phyloP scores from a whole-genome alignment of 225 moss, liverwort and hornwort species.

The Climacium dendroides region DNA sequence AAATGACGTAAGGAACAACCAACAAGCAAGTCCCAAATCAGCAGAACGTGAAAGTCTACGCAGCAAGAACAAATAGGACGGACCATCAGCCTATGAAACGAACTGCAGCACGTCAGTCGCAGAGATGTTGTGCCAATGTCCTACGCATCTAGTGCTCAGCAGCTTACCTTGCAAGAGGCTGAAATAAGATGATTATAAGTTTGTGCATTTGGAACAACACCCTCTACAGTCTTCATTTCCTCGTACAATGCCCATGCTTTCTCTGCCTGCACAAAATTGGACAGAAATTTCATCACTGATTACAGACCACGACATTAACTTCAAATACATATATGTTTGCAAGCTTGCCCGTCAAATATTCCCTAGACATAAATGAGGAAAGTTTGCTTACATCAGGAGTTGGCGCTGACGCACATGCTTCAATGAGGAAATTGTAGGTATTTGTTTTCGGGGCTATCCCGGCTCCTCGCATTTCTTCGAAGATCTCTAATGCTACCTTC shows the following conservation, averaged over 20 bases:
- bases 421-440: constrained; percentile 86
- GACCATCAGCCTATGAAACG: not conserved
- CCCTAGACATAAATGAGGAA: not conserved
- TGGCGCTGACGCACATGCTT: constrained; percentile 84
- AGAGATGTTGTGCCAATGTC: not conserved
- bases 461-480: constrained; percentile 85
- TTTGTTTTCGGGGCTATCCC: constrained; percentile 76
- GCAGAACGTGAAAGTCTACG: not conserved
- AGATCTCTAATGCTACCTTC: constrained; percentile 81
- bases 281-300: not conserved
- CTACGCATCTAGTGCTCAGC: not conserved
- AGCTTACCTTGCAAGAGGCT: constrained; percentile 68
- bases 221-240: constrained; percentile 63
- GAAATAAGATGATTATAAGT: constrained; percentile 73
- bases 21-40: not conserved
- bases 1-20: not conserved
- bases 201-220: constrained; percentile 55
- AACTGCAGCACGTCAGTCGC: not conserved
- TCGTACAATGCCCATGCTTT: constrained; percentile 76
- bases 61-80: not conserved
- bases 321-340: not conserved
- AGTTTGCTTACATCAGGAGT: constrained; percentile 53
- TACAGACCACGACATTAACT: not conserved
- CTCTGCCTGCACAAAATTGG: constrained; percentile 37
- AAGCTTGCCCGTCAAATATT: not conserved